Percentiles rank a stretch among this genome's conserved stretches.
phyloP scores from a whole-genome alignment of 257 asterid genomes.

The Cruciata laevipes region DNA sequence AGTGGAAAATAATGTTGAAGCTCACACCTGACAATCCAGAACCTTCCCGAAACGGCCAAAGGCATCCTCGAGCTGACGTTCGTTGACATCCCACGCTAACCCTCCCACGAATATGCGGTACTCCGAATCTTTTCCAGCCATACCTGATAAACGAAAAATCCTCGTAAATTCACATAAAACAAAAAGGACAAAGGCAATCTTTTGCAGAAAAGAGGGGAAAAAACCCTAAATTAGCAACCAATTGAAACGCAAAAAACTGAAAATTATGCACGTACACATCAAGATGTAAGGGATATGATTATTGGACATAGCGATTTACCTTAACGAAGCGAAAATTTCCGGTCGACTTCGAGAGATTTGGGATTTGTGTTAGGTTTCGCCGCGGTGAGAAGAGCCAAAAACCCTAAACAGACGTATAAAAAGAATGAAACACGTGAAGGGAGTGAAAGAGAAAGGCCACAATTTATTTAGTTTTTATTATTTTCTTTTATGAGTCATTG shows the following conservation, averaged over 20 bases:
- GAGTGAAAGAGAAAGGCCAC: background rate
- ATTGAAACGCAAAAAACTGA: background rate
- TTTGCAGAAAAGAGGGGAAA: background rate
- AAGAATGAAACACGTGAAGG: background rate
- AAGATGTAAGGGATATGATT: background rate
- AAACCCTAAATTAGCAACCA: background rate
- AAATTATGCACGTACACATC: background rate
- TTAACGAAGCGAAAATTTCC: background rate
- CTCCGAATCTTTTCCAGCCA: constrained; percentile 80
- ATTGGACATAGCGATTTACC: background rate
- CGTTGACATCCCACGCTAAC: constrained; percentile 73
- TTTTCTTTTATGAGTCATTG: background rate
- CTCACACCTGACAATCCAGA: constrained; percentile 90
- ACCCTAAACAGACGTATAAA: constrained; percentile 4
- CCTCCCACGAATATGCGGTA: constrained; percentile 91
- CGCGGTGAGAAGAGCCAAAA: constrained; percentile 1
- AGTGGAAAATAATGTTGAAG: constrained; percentile 8
- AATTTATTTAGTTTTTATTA: background rate
- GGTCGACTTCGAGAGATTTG: background rate
- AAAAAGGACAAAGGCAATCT: background rate
- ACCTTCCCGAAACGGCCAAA: constrained; percentile 81
- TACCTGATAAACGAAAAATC: constrained; percentile 9
- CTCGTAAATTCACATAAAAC: background rate
- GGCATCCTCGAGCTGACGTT: constrained; percentile 86
- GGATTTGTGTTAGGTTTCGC: constrained; percentile 1